Evolutionary conservation across 2,329 filamentous ascomycete species (phyloP), one percentile per base, ranked within the genome.

Genomic region (Beauveria varroae): DNA sequence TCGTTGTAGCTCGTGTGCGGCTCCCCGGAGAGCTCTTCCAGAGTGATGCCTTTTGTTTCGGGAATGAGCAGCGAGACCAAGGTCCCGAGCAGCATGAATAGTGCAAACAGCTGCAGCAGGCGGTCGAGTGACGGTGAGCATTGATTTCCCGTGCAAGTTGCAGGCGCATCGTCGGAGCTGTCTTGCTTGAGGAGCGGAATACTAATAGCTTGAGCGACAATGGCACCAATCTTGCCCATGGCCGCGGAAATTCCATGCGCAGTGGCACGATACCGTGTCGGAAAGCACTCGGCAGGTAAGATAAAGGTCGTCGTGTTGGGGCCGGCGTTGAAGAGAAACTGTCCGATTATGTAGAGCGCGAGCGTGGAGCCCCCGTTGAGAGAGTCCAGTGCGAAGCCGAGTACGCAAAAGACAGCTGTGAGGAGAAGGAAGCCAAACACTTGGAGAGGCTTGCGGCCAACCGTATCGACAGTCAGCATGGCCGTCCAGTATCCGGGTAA

Each of bases 401-500:
- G 80, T 44, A 87, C 69, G 67, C 79, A 79, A 69, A 88, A 89
- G 12, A 88, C 70, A 50, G 84, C 74, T 2, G 85, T 88, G 5
- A 89, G 76, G 18, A 87, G 68, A 2, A 78, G 66, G 70, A 88
- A 89, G 18, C 86, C 86, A 50, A 81, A 69, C 2, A 89, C 72
- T 71, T 91, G 91, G 28, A 95, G 86, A 1, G 89, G 82, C 73
- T 91, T 93, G 63, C 90, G 87, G 10, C 90, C 90, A 18, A 93
- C 67, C 1, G 83, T 90, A 72, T 93, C 90, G 63, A 92, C 84
- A 1, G 84, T 85, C 14, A 88, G 79, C 30, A 93, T 83, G 1
- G 88, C 89, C 10, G 87, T 81, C 88, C 88, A 92, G 75, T 93
- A 93, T 14, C 90, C 90, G 0, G 90, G 90, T 5, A 93, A 84